Conservation (phyloP, 1,284 basidiomycete species). For the Pholiota adiposa region DNA sequence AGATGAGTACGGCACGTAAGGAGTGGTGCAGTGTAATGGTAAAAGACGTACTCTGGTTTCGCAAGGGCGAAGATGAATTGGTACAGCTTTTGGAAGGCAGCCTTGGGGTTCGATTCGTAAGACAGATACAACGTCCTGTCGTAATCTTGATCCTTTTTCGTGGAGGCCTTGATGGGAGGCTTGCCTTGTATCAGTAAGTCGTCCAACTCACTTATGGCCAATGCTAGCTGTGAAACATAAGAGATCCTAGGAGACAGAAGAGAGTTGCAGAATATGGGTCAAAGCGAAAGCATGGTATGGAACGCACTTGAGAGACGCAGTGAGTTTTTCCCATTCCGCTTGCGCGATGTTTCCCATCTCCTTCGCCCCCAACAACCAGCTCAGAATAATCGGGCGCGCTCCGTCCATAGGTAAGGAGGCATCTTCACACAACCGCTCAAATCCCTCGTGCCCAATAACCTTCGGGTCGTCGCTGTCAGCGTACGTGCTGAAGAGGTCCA, state of each 20-base stretch:
- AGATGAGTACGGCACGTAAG: constrained; percentile 1
- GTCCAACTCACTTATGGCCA: constrained; percentile 63
- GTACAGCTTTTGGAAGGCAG: constrained; percentile 67
- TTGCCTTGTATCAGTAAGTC: constrained; percentile 59
- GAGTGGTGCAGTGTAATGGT: background rate
- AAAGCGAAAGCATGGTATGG: background rate
- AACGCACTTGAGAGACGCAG: constrained; percentile 59
- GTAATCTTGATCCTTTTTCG: constrained; percentile 59
- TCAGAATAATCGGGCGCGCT: constrained; percentile 66
- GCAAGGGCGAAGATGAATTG: constrained; percentile 68
- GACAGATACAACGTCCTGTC: constrained; percentile 54
- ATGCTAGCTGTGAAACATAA: constrained; percentile 51
- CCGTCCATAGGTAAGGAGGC: constrained; percentile 71
- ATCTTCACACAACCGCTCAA: constrained; percentile 67
- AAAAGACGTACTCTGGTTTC: constrained; percentile 62
- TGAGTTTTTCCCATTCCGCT: constrained; percentile 71
- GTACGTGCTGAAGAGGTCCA: constrained; percentile 63
- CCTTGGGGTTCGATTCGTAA: constrained; percentile 52
- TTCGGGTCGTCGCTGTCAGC: constrained; percentile 61
- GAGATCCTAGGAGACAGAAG: constrained; percentile 51
- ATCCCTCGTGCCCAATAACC: constrained; percentile 69
- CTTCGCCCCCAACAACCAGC: constrained; percentile 70
- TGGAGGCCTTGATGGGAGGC: constrained; percentile 35
- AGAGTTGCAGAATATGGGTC: background rate
- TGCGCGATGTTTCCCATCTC: constrained; percentile 73